A percentile compares a stretch with the other conserved stretches of the same genome.
These are phyloP conservation scores for Thielaviopsis punctulata DNA, from an alignment of 2,329 filamentous ascomycete genomes.

Conservation along the genomic window DNA sequence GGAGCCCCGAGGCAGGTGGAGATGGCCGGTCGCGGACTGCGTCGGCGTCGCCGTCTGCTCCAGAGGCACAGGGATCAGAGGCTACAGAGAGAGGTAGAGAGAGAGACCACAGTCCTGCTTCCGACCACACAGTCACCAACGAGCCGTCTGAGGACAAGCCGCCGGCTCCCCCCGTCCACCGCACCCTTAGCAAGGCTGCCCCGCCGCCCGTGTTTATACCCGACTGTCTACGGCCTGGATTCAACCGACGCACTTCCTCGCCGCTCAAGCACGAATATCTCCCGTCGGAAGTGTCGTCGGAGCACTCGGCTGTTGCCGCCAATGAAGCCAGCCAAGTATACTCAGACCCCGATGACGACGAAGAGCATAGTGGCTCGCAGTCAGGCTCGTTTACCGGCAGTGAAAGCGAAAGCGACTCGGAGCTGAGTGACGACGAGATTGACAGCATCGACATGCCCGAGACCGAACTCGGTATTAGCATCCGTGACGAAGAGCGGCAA, in stretches of 20 bases:
- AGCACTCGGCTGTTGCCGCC: constrained; percentile 36
- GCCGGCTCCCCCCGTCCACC: constrained; percentile 9
- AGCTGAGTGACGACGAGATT: constrained; percentile 36
- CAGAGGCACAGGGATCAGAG: not conserved
- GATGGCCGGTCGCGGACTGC: not conserved
- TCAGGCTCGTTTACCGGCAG: constrained; percentile 17
- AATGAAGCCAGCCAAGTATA: constrained; percentile 35
- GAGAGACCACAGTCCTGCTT: constrained; percentile 14
- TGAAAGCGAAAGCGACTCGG: constrained; percentile 12
- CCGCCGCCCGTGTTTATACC: constrained; percentile 6
- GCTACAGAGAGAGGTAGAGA: no score
- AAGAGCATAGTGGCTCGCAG: constrained; percentile 2
- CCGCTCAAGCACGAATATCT: constrained; percentile 95
- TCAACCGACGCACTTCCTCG: constrained; percentile 66
- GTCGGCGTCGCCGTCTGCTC: not conserved
- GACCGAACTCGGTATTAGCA: constrained; percentile 40
- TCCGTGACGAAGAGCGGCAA: constrained; percentile 23
- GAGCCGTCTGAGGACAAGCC: constrained; percentile 5
- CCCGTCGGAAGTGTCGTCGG: constrained; percentile 53
- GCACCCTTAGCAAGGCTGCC: constrained; percentile 8
- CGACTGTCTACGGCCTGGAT: constrained; percentile 16
- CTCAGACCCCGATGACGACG: constrained; percentile 24
- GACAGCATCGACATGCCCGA: constrained; percentile 44
- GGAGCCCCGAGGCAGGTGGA: constrained; percentile 2
- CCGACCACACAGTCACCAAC: constrained; percentile 4